Evolutionary conservation across 768 basidiomycete species (phyloP), one percentile per base, ranked within the genome.

Genomic region (Mycena sanguinolenta): DNA sequence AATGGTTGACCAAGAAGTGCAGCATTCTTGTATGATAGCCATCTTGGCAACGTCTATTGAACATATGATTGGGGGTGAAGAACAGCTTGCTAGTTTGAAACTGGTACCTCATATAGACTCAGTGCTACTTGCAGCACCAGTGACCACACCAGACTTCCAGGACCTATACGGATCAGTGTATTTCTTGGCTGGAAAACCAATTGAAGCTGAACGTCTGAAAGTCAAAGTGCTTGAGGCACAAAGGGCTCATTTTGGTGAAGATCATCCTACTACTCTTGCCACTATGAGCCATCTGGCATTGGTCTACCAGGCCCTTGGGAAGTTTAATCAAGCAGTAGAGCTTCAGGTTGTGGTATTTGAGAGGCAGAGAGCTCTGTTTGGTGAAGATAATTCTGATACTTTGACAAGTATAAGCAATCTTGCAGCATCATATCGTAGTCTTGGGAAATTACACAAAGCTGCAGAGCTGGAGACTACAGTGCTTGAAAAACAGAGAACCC

Each of bases 281-380:
- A 21, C 28, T 21, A 30, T 54, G 53, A 3, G 28, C n/a, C 27
- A 54, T 30, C 28, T 54, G 19, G 28, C 27, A 54, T 19, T 32
- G 25, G 32, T 32, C 17, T 54, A 54, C 32, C 30, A 30, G 25
- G 32, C 17, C 13, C 13, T 54, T 28, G 27, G 21, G 27, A 28
- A 54, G 53, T 54, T 54, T 19, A 17, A 9, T 9, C 34, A 62
- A 19, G 67, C 67, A 38, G 25, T 16, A 28, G 62, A 59, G 19
- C 28, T 63, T 19, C 5, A 63, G 4, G 50, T 16, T 38, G 30
- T 13, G 9, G 34, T 38, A 10, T 21, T 39, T 36, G 23, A 34
- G 19, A 38, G 19, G 16, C 34, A 38, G 17, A 58, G 17, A 4
- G 13, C n/a, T 16, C 5, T 28, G 7, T 63, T 63, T 10, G 62